Base-by-base conservation (phyloP, 2,329 filamentous ascomycete species). In the Beauveria caledonica region DNA sequence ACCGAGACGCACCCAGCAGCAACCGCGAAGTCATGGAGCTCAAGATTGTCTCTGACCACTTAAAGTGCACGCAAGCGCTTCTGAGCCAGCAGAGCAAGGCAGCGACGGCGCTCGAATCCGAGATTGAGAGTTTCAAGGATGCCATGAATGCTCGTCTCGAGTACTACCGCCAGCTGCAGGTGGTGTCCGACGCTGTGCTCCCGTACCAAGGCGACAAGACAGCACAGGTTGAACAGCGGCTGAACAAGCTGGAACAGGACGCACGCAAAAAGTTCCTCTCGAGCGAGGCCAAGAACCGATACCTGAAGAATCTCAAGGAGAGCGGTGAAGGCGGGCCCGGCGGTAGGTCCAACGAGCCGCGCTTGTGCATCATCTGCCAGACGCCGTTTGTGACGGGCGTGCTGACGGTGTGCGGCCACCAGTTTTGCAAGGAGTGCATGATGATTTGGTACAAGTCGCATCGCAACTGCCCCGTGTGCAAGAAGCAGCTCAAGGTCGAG, bases 351-450 rank as follows among this genome's bases (percentile, higher is more conserved):
- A 81, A 85, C 52, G 83, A 86, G 61, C 78, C 85, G 7, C 82
- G 85, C 33, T 85, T 88, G 55, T 99, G 94, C 70, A 84, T 95
- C 60, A 97, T 99, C 66, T 99, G 94, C 70, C 87, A 89, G 68
- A 81, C 82, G 11, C 70, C 78, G 0, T 96, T 97, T 67, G 86
- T 88, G 62, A 77, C 85, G n/a, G 93, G 93, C 58, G 84, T 89
- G 57, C 78, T 93, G 63, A 97, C 93, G 0, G 82, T 91, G 1
- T 97, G 94, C 70, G 93, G 93, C 0, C 94, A 99, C 69, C 85
- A 91, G 64, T 97, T 92, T 70, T 97, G 93, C 76, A 92, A 90
- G 68, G 88, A 90, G 29, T 97, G 94, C 72, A 87, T 97, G 66
- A 79, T 80, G 42, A 66, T 85, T 13, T 97, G 94, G 94, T 90